Conservation (phyloP, 331 rosid species). For the Malus hybrid region DNA sequence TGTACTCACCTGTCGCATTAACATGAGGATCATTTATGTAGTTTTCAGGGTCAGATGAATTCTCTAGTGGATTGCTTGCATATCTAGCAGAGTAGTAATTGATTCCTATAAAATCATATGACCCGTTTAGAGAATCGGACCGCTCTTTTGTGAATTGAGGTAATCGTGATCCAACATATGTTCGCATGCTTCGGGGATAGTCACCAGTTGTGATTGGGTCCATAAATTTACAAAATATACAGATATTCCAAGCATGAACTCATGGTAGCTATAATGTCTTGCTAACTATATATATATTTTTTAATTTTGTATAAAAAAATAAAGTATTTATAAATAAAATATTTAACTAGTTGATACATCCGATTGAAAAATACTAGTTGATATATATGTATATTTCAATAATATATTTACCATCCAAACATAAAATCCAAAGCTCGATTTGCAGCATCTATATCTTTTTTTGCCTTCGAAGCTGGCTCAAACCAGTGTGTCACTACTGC, state of each 20-base stretch:
- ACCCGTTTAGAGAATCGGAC: background rate
- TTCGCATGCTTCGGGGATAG: slow-evolving; percentile 21
- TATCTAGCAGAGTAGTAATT: slow-evolving; percentile 20
- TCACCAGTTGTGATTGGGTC: slow-evolving; percentile 19
- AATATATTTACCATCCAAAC: slow-evolving; percentile 47
- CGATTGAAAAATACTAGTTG: no score
- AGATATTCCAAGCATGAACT: background rate
- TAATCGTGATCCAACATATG: slow-evolving; percentile 1
- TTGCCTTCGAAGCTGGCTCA: slow-evolving; percentile 21
- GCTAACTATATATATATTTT: background rate
- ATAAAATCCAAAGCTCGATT: slow-evolving; percentile 42
- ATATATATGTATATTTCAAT: no score
- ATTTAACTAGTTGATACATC: no score
- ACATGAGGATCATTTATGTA: slow-evolving; percentile 3
- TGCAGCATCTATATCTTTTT: slow-evolving; percentile 23
- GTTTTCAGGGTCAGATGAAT: background rate
- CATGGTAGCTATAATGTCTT: no score
- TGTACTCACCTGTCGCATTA: background rate
- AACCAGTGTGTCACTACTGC: slow-evolving; percentile 39
- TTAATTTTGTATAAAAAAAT: no score
- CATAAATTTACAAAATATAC: slow-evolving; percentile 10
- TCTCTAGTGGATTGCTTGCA: slow-evolving; percentile 1
- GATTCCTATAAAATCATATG: slow-evolving; percentile 25
- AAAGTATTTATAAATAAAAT: no score
- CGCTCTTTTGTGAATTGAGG: slow-evolving; percentile 14